Conservation (phyloP, 208 protist genomes). For the Leishmania gerbilli region DNA sequence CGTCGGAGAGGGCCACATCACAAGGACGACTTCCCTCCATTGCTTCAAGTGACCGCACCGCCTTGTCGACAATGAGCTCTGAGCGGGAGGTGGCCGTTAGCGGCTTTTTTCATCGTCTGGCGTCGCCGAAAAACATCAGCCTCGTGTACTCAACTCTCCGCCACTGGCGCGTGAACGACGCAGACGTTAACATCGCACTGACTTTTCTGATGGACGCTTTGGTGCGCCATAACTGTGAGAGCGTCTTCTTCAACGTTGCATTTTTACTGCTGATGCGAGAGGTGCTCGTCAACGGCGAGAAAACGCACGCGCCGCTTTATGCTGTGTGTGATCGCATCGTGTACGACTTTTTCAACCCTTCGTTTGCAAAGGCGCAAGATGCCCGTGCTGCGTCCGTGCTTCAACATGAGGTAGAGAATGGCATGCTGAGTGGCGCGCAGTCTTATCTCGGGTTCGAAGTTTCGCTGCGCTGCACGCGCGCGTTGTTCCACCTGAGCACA, state of each 20-base stretch:
- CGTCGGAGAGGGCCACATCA: conserved; percentile 21
- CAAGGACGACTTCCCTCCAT: conserved; percentile 34
- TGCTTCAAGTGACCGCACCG: conserved; percentile 39
- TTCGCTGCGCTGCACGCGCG: conserved; percentile 74
- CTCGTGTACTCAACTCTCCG: conserved; percentile 72
- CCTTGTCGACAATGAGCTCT: conserved; percentile 55
- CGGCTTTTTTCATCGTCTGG: conserved; percentile 70
- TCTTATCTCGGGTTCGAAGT: conserved; percentile 87
- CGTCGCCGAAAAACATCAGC: conserved; percentile 60
- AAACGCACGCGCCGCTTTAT: conserved; percentile 75
- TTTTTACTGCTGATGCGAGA: conserved; percentile 82
- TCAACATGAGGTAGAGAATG: conserved; percentile 28
- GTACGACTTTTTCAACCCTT: conserved; percentile 87
- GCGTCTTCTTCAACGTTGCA: conserved; percentile 72
- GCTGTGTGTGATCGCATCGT: conserved; percentile 78
- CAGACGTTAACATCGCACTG: conserved; percentile 80
- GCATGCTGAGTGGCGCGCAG: conserved; percentile 65
- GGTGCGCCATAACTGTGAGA: conserved; percentile 49
- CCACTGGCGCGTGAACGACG: conserved; percentile 80
- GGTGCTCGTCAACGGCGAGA: conserved; percentile 63
- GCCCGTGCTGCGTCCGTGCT: conserved; percentile 26
- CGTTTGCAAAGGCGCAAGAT: conserved; percentile 62
- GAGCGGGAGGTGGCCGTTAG: conserved; percentile 78
- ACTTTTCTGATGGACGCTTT: conserved; percentile 73
- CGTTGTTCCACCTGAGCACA: conserved; percentile 75